Base-by-base conservation (phyloP, 768 basidiomycete species). In the Galerina marginata region DNA sequence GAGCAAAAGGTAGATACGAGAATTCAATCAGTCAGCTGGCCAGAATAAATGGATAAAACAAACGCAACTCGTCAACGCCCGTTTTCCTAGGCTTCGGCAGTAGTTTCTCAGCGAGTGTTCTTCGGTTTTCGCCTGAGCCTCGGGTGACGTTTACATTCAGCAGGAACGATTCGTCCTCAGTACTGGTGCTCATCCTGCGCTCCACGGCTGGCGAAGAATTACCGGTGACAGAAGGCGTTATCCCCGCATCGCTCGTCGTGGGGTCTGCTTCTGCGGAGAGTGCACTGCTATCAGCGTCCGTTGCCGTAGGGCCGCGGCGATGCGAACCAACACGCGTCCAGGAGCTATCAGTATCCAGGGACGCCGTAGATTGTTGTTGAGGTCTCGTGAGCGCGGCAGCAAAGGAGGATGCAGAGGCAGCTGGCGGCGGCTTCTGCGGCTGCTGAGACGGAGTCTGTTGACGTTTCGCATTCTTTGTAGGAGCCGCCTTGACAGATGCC, bases 241-340 rank as follows among this genome's bases (percentile, higher is more conserved):
- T 67, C 37, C 83, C 84, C 10, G 83, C 73, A 70, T 87, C 87
- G 62, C 78, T 82, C 59, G 79, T 62, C 29, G 67, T 82, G 14
- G 77, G 76, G 26, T 74, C 57, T 36, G 78, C 76, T 42, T 73
- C 76, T 15, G 70, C 72, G 16, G 61, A 56, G 54, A 60, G 46
- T 40, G 62, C 20, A 53, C 44, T 67, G 64, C 56, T 58, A 44
- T 53, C 48, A 56, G 59, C 64, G 58, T 61, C 60, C 55, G 60
- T 51, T 48, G 64, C 60, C 57, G 36, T 61, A 44, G 58, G 63
- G 50, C 51, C 60, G 50, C 65, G 77, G 55, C 75, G 78, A n/a
- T 76, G 77, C 29, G 81, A 75, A 62, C 84, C 83, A n/a, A 91
- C 86, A 56, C 86, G 87, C 20, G 89, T 91, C 90, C 90, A 91